Conservation (phyloP, 306 rosid species). For the Calophaca sinica region DNA sequence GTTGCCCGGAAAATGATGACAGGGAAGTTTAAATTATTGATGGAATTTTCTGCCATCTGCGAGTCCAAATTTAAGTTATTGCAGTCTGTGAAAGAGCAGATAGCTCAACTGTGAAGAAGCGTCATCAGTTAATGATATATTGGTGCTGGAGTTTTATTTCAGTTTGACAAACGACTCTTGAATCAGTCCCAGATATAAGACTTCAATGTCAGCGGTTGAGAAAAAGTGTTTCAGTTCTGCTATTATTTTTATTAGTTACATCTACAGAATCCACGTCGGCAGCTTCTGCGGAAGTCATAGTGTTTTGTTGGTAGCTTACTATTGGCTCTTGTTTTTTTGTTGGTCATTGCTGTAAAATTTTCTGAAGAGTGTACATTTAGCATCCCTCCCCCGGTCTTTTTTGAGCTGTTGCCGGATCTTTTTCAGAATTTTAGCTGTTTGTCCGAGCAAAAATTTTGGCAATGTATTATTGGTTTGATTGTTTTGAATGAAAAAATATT, state of each 20-base stretch:
- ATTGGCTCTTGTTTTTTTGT: conserved; percentile 36
- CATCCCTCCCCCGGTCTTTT: conserved; percentile 20
- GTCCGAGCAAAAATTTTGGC: conserved; percentile 43
- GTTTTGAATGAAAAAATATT: conserved; percentile 15
- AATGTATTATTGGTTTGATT: conserved; percentile 36
- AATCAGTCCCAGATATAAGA: conserved; percentile 4
- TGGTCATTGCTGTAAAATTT: conserved; percentile 44
- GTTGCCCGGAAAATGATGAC: conserved; percentile 74
- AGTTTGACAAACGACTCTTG: conserved; percentile 24
- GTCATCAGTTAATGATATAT: not conserved
- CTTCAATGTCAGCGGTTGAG: conserved; percentile 27
- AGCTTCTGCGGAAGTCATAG: conserved; percentile 29
- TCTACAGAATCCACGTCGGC: conserved; percentile 17
- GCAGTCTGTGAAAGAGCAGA: conserved; percentile 69
- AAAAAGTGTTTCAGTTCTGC: conserved; percentile 29
- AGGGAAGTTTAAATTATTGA: conserved; percentile 66
- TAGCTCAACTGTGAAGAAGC: conserved; percentile 66
- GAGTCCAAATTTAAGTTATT: conserved; percentile 67
- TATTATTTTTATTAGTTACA: conserved; percentile 8
- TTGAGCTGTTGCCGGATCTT: conserved; percentile 35
- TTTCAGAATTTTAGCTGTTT: conserved; percentile 40
- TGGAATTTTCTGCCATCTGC: conserved; percentile 69
- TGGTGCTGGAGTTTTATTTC: conserved; percentile 36
- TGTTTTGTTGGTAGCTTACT: conserved; percentile 20
- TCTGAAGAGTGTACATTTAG: conserved; percentile 39